These are phyloP conservation scores for Globisporangium okanoganense DNA, from an alignment of 352 stramenopile genomes.

Conservation along the genomic window DNA sequence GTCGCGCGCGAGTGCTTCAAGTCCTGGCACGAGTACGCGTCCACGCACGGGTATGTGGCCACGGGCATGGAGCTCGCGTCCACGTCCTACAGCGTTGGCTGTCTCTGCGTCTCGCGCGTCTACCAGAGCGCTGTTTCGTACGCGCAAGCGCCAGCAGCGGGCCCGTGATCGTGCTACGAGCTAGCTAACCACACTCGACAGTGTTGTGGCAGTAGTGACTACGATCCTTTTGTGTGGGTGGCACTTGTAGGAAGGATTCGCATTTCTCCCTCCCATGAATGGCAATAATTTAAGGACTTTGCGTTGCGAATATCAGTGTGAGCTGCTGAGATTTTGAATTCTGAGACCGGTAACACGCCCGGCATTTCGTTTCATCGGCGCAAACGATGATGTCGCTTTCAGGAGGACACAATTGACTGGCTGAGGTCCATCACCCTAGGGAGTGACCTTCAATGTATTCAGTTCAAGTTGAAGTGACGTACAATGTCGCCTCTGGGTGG, in stretches of 20 bases:
- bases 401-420: background rate
- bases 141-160: conserved; percentile 18
- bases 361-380: too few relatives aligned
- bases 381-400: background rate
- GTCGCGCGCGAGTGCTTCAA: conserved; percentile 62
- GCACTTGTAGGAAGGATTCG: background rate
- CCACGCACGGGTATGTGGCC: conserved; percentile 56
- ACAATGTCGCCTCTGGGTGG: background rate
- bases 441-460: background rate
- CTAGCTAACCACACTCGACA: background rate
- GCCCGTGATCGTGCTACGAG: background rate
- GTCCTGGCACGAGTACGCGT: conserved; percentile 74
- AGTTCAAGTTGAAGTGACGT: background rate
- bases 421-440: background rate
- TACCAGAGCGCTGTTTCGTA: conserved; percentile 47
- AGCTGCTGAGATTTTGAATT: background rate
- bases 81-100: conserved; percentile 61
- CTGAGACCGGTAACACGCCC: too few relatives aligned
- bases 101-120: conserved; percentile 50
- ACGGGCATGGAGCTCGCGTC: conserved; percentile 66
- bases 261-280: background rate
- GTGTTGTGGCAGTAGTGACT: background rate
- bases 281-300: background rate
- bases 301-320: background rate
- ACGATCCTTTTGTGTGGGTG: background rate